These are phyloP conservation scores for Byssochlamys sp. DNA, from an alignment of 2,329 filamentous ascomycete genomes.

Conservation along the genomic window DNA sequence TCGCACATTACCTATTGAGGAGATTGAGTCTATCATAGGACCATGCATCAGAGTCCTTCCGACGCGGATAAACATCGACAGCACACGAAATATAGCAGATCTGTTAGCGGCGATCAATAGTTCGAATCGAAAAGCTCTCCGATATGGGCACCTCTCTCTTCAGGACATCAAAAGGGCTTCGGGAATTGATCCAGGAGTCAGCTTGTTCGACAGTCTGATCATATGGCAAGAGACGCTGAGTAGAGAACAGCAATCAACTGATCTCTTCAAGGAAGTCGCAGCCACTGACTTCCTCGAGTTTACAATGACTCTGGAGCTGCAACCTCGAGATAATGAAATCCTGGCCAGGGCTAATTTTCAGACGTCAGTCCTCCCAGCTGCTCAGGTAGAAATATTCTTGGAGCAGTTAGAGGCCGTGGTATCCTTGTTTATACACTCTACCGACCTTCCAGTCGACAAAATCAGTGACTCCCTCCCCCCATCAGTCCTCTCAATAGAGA, in stretches of 20 bases:
- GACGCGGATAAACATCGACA: constrained; percentile 52
- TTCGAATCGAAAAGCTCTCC: constrained; percentile 56
- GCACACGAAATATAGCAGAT: constrained; percentile 46
- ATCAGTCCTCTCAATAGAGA: constrained; percentile 42
- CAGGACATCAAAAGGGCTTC: constrained; percentile 58
- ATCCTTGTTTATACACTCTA: constrained; percentile 31
- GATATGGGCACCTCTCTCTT: constrained; percentile 55
- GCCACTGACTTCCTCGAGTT: constrained; percentile 68
- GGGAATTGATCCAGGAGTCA: constrained; percentile 41
- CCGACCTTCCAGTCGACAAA: constrained; percentile 23
- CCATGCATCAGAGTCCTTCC: constrained; percentile 72
- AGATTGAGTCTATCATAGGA: constrained; percentile 64
- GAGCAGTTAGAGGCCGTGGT: constrained; percentile 52
- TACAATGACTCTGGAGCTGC: constrained; percentile 64
- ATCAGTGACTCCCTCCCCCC: constrained; percentile 19
- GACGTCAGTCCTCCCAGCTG: constrained; percentile 42
- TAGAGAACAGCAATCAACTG: constrained; percentile 21
- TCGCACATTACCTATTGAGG: constrained; percentile 59
- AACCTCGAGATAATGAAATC: constrained; percentile 47
- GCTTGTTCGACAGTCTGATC: constrained; percentile 67
- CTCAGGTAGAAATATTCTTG: constrained; percentile 49
- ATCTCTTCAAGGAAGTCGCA: constrained; percentile 45
- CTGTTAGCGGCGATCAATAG: constrained; percentile 56
- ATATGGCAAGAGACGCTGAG: constrained; percentile 70
- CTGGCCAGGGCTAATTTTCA: constrained; percentile 48